Evolutionary conservation across 495 filamentous ascomycete species (phyloP).

Genomic region (Tuber brumale): DNA sequence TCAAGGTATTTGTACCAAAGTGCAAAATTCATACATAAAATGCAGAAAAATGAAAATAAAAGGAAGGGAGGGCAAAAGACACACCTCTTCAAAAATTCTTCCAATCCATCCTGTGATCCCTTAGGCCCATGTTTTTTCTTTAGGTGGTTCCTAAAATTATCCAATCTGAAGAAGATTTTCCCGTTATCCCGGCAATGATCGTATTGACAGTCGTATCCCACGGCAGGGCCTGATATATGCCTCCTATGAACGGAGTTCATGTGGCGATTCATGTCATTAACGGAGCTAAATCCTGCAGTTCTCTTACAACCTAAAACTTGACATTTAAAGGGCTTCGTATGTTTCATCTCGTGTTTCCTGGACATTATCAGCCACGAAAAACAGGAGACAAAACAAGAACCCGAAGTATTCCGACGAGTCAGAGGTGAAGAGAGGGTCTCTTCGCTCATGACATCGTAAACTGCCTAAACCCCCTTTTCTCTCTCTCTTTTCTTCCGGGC

Average conservation of each 20-base stretch:
- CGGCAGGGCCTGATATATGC: constrained; percentile 21
- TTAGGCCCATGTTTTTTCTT: constrained; percentile 59
- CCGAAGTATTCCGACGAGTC: neutral
- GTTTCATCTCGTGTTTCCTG: constrained; percentile 77
- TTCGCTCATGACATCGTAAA: neutral
- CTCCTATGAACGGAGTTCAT: constrained; percentile 64
- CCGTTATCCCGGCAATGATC: constrained; percentile 57
- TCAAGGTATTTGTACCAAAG: constrained; percentile 2
- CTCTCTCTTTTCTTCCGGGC: neutral
- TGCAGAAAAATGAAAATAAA: constrained; percentile 10
- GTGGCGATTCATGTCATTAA: constrained; percentile 72
- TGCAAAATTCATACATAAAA: constrained; percentile 5
- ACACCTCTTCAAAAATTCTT: constrained; percentile 40
- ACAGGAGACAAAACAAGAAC: constrained; percentile 16
- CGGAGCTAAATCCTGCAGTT: constrained; percentile 64
- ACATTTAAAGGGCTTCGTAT: constrained; percentile 69
- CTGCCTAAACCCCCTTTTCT: neutral
- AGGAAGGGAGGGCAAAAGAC: constrained; percentile 16
- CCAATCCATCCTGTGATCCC: constrained; percentile 16
- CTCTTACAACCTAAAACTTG: constrained; percentile 54
- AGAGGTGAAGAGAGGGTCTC: neutral
- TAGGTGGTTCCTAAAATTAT: constrained; percentile 88
- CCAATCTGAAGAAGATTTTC: constrained; percentile 79
- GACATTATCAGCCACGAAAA: constrained; percentile 13
- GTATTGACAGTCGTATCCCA: constrained; percentile 59